Conservation (phyloP, 2,329 filamentous ascomycete genomes). For the Corniculantispora saksenae region DNA sequence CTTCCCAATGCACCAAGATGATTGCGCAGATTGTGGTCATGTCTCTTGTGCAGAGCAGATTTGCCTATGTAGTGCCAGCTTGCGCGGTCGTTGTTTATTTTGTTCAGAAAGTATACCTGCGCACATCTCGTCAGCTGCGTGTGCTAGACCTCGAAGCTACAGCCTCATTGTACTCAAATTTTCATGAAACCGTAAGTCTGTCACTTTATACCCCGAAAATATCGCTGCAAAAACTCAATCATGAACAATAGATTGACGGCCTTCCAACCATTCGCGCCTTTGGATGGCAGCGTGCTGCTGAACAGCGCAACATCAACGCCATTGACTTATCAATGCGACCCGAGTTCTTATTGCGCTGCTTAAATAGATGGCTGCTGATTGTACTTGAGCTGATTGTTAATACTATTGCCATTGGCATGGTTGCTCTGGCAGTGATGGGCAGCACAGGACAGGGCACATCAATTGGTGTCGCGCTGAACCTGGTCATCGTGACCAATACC, state of each 20-base stretch:
- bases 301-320: conserved; percentile 43
- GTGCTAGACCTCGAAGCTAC: conserved; percentile 57
- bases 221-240: background rate
- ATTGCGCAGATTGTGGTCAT: conserved; percentile 47
- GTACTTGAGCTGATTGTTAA: conserved; percentile 45
- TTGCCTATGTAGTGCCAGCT: conserved; percentile 46
- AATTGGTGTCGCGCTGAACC: conserved; percentile 29
- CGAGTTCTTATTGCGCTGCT: conserved; percentile 43
- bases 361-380: conserved; percentile 50
- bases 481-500: conserved; percentile 27
- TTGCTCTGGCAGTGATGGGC: conserved; percentile 37
- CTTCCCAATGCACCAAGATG: conserved; percentile 38
- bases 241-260: conserved; percentile 24
- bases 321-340: conserved; percentile 36
- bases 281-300: conserved; percentile 32
- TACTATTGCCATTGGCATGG: conserved; percentile 34
- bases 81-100: conserved; percentile 26
- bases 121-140: conserved; percentile 58
- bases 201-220: background rate
- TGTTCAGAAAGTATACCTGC: conserved; percentile 38
- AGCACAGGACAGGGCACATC: conserved; percentile 20
- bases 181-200: conserved; percentile 38
- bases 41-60: conserved; percentile 42
- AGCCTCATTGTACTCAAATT: conserved; percentile 44
- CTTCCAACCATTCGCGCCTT: conserved; percentile 32